Percentiles rank a stretch among this genome's conserved stretches.
phyloP scores from a whole-genome alignment of 768 basidiomycete genomes.

The Hirschioporus abietinus region DNA sequence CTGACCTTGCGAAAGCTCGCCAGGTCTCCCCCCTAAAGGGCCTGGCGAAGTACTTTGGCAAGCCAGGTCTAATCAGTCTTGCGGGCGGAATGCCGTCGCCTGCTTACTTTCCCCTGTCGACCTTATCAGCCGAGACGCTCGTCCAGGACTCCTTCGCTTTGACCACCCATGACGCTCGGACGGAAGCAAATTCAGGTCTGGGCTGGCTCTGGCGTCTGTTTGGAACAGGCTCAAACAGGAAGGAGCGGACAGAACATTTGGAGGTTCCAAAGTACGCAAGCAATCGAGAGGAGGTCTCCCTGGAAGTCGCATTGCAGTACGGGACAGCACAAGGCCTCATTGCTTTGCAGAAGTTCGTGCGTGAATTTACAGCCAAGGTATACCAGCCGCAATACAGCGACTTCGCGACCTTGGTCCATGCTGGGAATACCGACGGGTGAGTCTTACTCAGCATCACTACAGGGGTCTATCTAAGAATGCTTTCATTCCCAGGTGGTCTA shows the following conservation, averaged over 20 bases:
- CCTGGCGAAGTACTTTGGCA: slow-evolving; percentile 52
- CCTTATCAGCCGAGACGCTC: slow-evolving; percentile 50
- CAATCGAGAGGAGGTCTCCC: slow-evolving; percentile 43
- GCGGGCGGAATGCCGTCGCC: slow-evolving; percentile 76
- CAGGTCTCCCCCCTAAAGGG: slow-evolving; percentile 57
- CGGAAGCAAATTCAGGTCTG: slow-evolving; percentile 28
- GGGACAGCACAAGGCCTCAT: slow-evolving; percentile 47
- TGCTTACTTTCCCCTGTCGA: slow-evolving; percentile 65
- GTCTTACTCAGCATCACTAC: background rate
- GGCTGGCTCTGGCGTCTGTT: slow-evolving; percentile 61
- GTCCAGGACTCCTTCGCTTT: slow-evolving; percentile 45
- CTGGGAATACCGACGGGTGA: slow-evolving; percentile 67
- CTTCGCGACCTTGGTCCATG: slow-evolving; percentile 49
- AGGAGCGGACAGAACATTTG: slow-evolving; percentile 42
- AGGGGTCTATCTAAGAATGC: background rate
- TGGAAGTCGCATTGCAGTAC: slow-evolving; percentile 70
- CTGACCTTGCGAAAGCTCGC: slow-evolving; percentile 45
- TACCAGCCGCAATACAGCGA: slow-evolving; percentile 54
- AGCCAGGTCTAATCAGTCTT: slow-evolving; percentile 50
- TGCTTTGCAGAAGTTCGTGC: slow-evolving; percentile 48
- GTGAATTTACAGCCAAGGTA: slow-evolving; percentile 48
- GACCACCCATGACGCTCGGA: slow-evolving; percentile 14
- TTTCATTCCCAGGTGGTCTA: slow-evolving; percentile 41
- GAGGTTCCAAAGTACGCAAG: slow-evolving; percentile 58
- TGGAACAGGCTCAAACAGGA: slow-evolving; percentile 22